Evolutionary conservation across 1,284 basidiomycete genomes (phyloP).

Genomic region (Ceratobasidium papillatum): DNA sequence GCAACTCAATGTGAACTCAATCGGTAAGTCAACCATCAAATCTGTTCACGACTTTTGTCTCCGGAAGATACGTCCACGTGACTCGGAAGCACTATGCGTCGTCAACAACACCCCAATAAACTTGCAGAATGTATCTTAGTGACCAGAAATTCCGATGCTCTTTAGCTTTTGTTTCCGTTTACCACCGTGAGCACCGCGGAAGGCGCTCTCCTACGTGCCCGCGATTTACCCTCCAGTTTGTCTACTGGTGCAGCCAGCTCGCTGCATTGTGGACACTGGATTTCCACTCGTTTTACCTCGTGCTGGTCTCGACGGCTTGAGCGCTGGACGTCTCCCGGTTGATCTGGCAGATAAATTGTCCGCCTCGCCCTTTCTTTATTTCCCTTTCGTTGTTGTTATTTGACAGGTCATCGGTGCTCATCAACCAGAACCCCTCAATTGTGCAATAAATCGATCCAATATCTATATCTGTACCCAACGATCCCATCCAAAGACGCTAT

Average conservation of each 20-base stretch:
- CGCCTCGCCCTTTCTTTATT: neutral
- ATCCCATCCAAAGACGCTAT: neutral
- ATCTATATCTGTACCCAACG: neutral
- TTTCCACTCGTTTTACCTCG: neutral
- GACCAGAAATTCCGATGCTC: slow-evolving; percentile 17
- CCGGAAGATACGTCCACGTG: too few relatives aligned
- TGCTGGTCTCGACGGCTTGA: slow-evolving; percentile 29
- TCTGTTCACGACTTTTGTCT: too few relatives aligned
- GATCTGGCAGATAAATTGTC: slow-evolving; percentile 6
- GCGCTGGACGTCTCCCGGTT: slow-evolving; percentile 2
- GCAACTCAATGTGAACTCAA: too few relatives aligned
- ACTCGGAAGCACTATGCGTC: slow-evolving; percentile 6
- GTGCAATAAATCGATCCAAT: neutral
- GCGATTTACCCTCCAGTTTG: neutral
- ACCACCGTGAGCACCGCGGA: neutral
- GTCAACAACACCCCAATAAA: neutral
- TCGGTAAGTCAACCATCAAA: too few relatives aligned
- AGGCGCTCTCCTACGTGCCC: neutral
- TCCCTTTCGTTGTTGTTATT: neutral
- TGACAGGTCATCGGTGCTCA: neutral
- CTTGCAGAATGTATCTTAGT: slow-evolving; percentile 16
- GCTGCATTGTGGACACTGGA: slow-evolving; percentile 8
- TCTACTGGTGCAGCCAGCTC: neutral
- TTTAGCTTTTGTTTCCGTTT: slow-evolving; percentile 11
- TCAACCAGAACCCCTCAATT: neutral